phyloP scores from a whole-genome alignment of 495 filamentous ascomycete species.

The Thermochaetoides thermophila region DNA sequence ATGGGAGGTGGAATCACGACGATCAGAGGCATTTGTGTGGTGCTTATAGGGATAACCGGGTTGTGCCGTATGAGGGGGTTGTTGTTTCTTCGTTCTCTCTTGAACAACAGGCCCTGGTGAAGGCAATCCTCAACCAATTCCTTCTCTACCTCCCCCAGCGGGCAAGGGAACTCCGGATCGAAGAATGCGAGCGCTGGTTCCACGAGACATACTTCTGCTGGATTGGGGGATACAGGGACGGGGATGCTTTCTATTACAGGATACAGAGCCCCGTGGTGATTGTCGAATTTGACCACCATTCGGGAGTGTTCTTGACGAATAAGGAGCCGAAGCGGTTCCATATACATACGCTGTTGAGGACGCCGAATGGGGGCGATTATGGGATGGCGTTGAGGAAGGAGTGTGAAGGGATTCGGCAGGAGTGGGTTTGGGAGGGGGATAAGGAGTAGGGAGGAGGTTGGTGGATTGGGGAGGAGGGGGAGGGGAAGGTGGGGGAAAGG shows the following conservation, averaged over 20 bases:
- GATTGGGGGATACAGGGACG: conserved; percentile 52
- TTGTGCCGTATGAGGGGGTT: conserved; percentile 60
- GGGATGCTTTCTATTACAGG: conserved; percentile 61
- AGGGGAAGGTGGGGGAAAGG: not conserved
- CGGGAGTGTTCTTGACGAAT: conserved; percentile 62
- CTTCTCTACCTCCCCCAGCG: conserved; percentile 45
- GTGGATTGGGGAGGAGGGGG: conserved; percentile 15
- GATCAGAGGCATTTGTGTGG: conserved; percentile 62
- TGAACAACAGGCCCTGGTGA: conserved; percentile 37
- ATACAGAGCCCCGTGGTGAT: conserved; percentile 60
- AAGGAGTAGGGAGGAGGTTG: not conserved
- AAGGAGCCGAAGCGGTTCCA: conserved; percentile 60
- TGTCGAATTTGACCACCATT: conserved; percentile 68
- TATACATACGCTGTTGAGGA: conserved; percentile 54
- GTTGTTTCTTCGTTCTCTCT: conserved; percentile 28
- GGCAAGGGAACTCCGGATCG: conserved; percentile 36
- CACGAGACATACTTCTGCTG: conserved; percentile 60
- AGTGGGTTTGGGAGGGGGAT: conserved; percentile 26
- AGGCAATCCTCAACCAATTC: conserved; percentile 43
- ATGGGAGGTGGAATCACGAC: conserved; percentile 57
- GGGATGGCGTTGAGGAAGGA: conserved; percentile 33
- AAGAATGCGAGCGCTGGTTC: conserved; percentile 36
- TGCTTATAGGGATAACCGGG: conserved; percentile 60
- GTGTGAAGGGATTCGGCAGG: conserved; percentile 20
- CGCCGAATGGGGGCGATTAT: conserved; percentile 64